phyloP scores from a whole-genome alignment of 208 protist species.

The Leishmania major region DNA sequence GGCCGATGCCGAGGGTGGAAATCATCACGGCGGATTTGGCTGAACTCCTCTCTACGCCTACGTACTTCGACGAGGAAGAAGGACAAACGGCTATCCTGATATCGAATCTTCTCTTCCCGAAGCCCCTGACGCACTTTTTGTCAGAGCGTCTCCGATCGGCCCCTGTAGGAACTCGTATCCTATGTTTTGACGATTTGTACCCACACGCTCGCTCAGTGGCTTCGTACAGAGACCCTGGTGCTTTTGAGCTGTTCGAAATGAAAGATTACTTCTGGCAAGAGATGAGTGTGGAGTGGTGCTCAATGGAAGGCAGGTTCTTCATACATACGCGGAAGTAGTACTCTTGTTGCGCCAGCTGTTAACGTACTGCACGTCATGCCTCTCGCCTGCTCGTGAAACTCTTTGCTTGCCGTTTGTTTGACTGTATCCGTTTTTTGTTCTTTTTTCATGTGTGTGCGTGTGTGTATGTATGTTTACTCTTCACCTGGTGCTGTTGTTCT shows the following conservation, averaged over 20 bases:
- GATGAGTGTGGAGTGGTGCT: slow-evolving; percentile 77
- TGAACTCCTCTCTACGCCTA: slow-evolving; percentile 36
- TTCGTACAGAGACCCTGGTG: slow-evolving; percentile 64
- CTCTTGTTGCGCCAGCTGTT: slow-evolving; percentile 3
- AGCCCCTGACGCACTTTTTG: slow-evolving; percentile 76
- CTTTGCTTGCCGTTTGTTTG: background rate
- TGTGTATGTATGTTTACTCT: background rate
- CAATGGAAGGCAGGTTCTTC: slow-evolving; percentile 63
- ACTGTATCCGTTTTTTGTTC: background rate
- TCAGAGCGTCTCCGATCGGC: slow-evolving; percentile 62
- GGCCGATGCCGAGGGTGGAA: slow-evolving; percentile 58
- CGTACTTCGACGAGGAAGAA: slow-evolving; percentile 46
- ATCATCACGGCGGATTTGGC: slow-evolving; percentile 77
- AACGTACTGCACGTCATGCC: slow-evolving; percentile 7
- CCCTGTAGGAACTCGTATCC: slow-evolving; percentile 61
- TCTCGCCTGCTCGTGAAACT: background rate
- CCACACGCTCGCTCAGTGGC: slow-evolving; percentile 69
- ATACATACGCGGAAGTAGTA: slow-evolving; percentile 49
- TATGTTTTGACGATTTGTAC: slow-evolving; percentile 84
- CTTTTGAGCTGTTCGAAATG: slow-evolving; percentile 82
- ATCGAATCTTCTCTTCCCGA: slow-evolving; percentile 80
- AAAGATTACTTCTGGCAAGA: slow-evolving; percentile 77
- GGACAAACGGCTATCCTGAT: slow-evolving; percentile 66
- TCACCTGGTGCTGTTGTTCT: background rate
- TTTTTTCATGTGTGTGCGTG: background rate